phyloP scores from a whole-genome alignment of 768 basidiomycete genomes.

The Pleurotus sapidus region DNA sequence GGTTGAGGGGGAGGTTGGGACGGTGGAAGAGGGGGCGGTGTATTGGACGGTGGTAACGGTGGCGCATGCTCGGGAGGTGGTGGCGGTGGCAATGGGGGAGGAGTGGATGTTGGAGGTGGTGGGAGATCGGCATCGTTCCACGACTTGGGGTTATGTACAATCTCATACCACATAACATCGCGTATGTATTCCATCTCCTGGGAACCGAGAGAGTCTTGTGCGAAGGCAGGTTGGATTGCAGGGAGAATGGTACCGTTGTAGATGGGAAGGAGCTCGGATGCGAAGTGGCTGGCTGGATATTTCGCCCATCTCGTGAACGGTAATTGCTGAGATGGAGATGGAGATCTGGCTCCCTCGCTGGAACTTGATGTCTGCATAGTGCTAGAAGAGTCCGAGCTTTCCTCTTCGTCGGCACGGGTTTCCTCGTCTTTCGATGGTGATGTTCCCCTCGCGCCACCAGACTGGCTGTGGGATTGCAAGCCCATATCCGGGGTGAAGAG shows the following conservation, averaged over 20 bases:
- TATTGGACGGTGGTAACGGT: conserved; percentile 9
- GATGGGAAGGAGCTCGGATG: conserved; percentile 49
- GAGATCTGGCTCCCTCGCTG: neutral
- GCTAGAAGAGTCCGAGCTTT: neutral
- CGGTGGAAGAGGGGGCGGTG: conserved; percentile 15
- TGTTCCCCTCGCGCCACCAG: neutral
- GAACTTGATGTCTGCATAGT: neutral
- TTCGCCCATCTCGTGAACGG: conserved; percentile 49
- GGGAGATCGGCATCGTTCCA: conserved; percentile 23
- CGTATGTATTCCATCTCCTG: neutral
- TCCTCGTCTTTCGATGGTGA: too few relatives aligned
- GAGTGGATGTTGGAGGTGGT: conserved; percentile 9
- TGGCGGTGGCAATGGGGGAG: conserved; percentile 9
- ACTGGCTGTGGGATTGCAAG: neutral
- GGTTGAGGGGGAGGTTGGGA: conserved; percentile 9
- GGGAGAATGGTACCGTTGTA: conserved; percentile 36
- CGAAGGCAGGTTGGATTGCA: conserved; percentile 10
- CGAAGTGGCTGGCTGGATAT: conserved; percentile 61
- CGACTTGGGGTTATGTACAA: conserved; percentile 31
- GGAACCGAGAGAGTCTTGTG: conserved; percentile 25
- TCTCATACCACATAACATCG: conserved; percentile 25
- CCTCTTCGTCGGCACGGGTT: neutral
- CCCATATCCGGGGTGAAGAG: neutral
- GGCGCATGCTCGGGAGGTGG: conserved; percentile 13
- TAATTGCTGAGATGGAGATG: neutral